Evolutionary conservation across 2,329 filamentous ascomycete genomes (phyloP), one percentile per base, ranked within the genome.

Genomic region (Ophiostoma montium): DNA sequence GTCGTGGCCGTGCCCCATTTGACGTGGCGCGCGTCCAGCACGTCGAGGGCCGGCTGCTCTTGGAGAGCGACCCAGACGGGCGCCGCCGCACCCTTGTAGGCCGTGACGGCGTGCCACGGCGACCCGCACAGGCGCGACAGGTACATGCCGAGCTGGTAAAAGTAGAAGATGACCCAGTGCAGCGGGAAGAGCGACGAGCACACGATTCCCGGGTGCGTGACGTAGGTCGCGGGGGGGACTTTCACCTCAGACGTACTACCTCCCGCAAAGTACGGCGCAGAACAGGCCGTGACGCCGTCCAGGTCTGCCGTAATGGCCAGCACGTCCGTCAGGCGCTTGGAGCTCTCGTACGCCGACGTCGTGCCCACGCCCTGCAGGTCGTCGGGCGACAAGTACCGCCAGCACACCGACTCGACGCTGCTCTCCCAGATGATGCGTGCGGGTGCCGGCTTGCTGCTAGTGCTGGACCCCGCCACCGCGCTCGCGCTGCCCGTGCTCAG

Each of bases 1-100:
- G 82, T 74, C 9, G 74, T 75, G n/a, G 78, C 75, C 30, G 83
- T 84, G 3, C 90, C 90, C 90, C 90, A 96, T 67, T 96, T 96
- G 50, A 69, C 46, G 64, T 74, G 61, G 70, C 80, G 53, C 4
- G 71, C 75, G 27, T 60, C 69, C 35, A 71, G 61, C 2, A 67
- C 69, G 46, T 86, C 76, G 13, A 89, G 70, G 18, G 71, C 69
- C 15, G 75, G 74, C 51, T 82, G 74, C 8, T 78, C 68, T 18
- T 82, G 74, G 12, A 96, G 74, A 0, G 83, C 78, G 7, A 94
- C 67, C 83, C 86, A 95, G 21, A 84, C 81, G 5, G 86, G 76
- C 0, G 87, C 78, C 44, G 74, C 75, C 8, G 89, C 86, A 38
- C 84, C 89, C 18, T 76, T 74, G 67, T 95, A 94, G 0, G 81